Evolutionary conservation across 192 early-diverging fungal species (phyloP).

Genomic region (Chytriomyces confervae): DNA sequence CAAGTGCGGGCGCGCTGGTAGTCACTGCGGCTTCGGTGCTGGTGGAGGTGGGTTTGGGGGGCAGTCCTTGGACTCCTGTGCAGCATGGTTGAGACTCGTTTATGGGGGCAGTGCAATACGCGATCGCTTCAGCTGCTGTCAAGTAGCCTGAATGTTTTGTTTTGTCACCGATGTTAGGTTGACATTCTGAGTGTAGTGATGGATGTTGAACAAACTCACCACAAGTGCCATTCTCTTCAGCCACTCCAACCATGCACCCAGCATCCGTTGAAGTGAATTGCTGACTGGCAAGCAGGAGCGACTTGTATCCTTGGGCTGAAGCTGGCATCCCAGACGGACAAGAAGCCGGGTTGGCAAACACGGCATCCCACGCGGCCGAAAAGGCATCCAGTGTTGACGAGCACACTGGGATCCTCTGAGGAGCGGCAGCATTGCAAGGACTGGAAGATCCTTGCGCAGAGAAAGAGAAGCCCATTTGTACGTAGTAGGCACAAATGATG

Average conservation of each 20-base stretch:
- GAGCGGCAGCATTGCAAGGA: background rate
- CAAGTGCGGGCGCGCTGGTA: no score
- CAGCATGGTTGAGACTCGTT: background rate
- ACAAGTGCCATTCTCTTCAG: background rate
- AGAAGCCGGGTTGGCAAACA: background rate
- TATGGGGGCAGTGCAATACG: background rate
- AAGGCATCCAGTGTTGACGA: background rate
- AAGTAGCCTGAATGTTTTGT: background rate
- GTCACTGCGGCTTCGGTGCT: no score
- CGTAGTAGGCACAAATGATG: background rate
- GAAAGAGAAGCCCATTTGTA: background rate
- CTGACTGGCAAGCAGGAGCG: background rate
- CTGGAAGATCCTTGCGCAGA: background rate
- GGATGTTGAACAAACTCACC: background rate
- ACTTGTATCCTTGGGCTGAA: background rate
- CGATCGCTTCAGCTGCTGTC: conserved; percentile 1
- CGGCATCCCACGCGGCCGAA: background rate
- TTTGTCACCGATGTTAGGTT: background rate
- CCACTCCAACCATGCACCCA: background rate
- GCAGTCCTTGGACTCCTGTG: no score
- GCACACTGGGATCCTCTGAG: background rate
- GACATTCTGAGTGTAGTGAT: background rate
- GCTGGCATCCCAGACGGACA: background rate
- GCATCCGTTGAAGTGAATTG: background rate
- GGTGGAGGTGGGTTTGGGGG: no score